Evolutionary conservation across 495 filamentous ascomycete genomes (phyloP).

Genomic region (Aspergillus sclerotiicarbonarius): DNA sequence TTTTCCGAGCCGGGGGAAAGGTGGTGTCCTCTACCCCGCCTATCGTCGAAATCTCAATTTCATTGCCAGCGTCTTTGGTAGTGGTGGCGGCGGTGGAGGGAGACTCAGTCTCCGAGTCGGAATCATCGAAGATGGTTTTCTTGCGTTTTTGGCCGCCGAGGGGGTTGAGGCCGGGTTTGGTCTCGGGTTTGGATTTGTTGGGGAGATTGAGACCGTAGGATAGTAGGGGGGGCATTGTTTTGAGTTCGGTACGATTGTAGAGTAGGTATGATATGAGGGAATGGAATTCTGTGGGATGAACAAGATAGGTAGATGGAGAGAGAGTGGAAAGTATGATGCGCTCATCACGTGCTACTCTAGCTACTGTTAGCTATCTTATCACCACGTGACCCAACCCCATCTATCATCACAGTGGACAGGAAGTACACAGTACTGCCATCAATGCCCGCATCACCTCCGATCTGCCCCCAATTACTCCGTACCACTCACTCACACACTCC

Average conservation of each 20-base stretch:
- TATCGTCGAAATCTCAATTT: conserved; percentile 41
- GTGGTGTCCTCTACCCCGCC: conserved; percentile 36
- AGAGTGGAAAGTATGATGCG: too few species aligned
- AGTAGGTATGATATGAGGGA: too few species aligned
- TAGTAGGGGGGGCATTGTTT: conserved; percentile 39
- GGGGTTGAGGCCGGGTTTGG: conserved; percentile 29
- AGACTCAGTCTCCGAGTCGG: conserved; percentile 44
- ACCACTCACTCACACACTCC: too few species aligned
- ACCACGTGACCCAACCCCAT: conserved; percentile 26
- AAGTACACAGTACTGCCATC: not conserved
- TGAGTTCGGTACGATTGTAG: too few species aligned
- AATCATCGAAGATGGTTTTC: conserved; percentile 50
- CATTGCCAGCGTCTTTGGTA: conserved; percentile 13
- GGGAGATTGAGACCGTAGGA: conserved; percentile 60
- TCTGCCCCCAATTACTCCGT: not conserved
- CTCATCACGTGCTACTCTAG: too few species aligned
- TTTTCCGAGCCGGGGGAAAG: conserved; percentile 4
- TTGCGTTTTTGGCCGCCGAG: conserved; percentile 43
- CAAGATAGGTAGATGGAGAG: too few species aligned
- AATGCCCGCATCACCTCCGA: not conserved
- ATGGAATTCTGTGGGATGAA: too few species aligned
- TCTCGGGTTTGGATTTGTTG: conserved; percentile 20
- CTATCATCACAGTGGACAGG: too few species aligned
- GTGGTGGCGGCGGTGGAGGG: conserved; percentile 37
- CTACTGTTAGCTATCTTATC: conserved; percentile 22